Conservation (phyloP, 1,139 yeast genomes). For the Zygoascus sp. region DNA sequence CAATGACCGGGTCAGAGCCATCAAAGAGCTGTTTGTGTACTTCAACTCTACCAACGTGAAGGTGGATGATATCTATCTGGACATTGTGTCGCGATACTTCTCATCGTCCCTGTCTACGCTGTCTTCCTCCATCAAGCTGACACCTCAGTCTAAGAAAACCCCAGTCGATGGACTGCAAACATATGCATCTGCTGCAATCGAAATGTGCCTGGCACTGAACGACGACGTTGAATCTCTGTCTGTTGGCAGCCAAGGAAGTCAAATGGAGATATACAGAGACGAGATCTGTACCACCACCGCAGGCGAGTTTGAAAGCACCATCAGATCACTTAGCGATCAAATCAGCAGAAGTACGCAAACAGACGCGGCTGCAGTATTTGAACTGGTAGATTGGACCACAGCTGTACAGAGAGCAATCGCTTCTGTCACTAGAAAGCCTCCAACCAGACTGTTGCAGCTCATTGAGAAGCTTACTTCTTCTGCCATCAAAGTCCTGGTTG, state of each 20-base stretch:
- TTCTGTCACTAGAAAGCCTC: slow-evolving; percentile 18
- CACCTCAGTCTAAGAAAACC: slow-evolving; percentile 9
- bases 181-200: slow-evolving; percentile 8
- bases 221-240: slow-evolving; percentile 6
- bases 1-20: not conserved
- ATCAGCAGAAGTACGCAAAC: slow-evolving; percentile 23
- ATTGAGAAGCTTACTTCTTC: slow-evolving; percentile 24
- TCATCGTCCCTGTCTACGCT: slow-evolving; percentile 5
- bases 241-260: not conserved
- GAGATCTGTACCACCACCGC: slow-evolving; percentile 37
- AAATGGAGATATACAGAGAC: slow-evolving; percentile 34
- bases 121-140: slow-evolving; percentile 1
- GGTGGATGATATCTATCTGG: slow-evolving; percentile 11
- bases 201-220: slow-evolving; percentile 4
- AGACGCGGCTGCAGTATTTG: slow-evolving; percentile 28
- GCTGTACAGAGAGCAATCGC: slow-evolving; percentile 20
- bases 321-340: slow-evolving; percentile 34
- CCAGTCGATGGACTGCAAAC: slow-evolving; percentile 9
- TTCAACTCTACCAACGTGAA: slow-evolving; percentile 8
- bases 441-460: slow-evolving; percentile 23
- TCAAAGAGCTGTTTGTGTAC: slow-evolving; percentile 6
- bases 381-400: slow-evolving; percentile 27
- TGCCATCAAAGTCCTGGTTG: slow-evolving; percentile 48
- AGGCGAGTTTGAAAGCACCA: slow-evolving; percentile 36
- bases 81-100: slow-evolving; percentile 9